Percentiles rank a stretch among this genome's conserved stretches.
Evolutionary conservation across 2,329 filamentous ascomycete species (phyloP).

Genomic region (Ophiostoma angusticollis): DNA sequence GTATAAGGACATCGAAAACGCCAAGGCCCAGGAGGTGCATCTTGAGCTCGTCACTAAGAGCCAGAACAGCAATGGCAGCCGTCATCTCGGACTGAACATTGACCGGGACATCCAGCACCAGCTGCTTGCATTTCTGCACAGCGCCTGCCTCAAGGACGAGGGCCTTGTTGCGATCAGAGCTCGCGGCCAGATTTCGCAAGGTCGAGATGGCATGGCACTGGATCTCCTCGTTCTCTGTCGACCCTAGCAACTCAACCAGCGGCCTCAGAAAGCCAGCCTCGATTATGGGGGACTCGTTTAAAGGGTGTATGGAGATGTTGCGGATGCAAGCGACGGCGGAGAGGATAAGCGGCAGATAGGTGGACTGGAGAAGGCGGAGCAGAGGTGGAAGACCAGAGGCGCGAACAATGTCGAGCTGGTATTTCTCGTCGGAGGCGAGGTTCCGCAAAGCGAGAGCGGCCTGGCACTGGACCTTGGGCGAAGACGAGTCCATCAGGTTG

Average conservation of each 20-base stretch:
- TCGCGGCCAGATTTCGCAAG: constrained; percentile 85
- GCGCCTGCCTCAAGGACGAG: constrained; percentile 93
- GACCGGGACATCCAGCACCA: constrained; percentile 83
- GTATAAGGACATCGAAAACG: constrained; percentile 93
- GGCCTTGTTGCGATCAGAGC: constrained; percentile 94
- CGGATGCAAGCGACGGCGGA: constrained; percentile 96
- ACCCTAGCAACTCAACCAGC: constrained; percentile 82
- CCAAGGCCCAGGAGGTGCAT: constrained; percentile 79
- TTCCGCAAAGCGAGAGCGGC: constrained; percentile 89
- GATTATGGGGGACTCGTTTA: constrained; percentile 97
- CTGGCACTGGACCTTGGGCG: constrained; percentile 95
- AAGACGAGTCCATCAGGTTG: constrained; percentile 92
- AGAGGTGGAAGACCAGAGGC: constrained; percentile 75
- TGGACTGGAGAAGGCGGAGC: constrained; percentile 81
- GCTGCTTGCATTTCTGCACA: constrained; percentile 95
- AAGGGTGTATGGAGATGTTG: constrained; percentile 95
- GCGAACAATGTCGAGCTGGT: constrained; percentile 93
- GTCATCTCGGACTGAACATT: constrained; percentile 99
- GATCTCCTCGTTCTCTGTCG: constrained; percentile 96
- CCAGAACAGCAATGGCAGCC: constrained; percentile 92
- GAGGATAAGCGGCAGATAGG: constrained; percentile 87
- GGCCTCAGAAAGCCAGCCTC: constrained; percentile 93
- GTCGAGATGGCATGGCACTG: constrained; percentile 98
- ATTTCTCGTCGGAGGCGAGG: constrained; percentile 94
- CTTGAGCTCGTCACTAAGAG: constrained; percentile 91